These are phyloP conservation scores for Picochlorum sp. DNA, from an alignment of 139 green algal species.

Conservation along the genomic window DNA sequence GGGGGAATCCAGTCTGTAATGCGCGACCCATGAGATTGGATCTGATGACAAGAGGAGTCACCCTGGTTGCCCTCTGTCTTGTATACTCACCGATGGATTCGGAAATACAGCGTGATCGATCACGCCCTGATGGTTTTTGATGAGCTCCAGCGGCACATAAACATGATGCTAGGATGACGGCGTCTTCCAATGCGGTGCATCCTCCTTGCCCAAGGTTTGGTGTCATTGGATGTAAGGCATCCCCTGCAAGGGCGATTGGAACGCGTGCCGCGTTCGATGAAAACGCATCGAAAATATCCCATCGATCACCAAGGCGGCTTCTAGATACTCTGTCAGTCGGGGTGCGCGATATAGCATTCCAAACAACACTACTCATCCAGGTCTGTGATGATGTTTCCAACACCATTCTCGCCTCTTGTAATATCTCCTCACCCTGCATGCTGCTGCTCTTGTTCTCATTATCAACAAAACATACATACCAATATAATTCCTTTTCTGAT, in stretches of 20 bases:
- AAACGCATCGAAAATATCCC: constrained; percentile 16
- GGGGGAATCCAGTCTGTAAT: constrained; percentile 42
- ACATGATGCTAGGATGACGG: constrained; percentile 39
- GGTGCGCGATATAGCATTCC: constrained; percentile 35
- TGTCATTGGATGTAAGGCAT: constrained; percentile 76
- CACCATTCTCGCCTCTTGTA: constrained; percentile 26
- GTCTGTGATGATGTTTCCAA: constrained; percentile 21
- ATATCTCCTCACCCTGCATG: constrained; percentile 10
- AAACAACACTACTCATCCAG: constrained; percentile 36
- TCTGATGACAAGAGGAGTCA: constrained; percentile 34
- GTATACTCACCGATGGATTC: constrained; percentile 46
- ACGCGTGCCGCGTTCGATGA: constrained; percentile 3
- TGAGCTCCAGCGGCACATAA: constrained; percentile 18
- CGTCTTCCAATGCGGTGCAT: constrained; percentile 64
- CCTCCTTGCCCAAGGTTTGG: constrained; percentile 56
- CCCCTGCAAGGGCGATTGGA: constrained; percentile 46
- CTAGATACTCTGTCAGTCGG: constrained; percentile 26
- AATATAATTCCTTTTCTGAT: constrained; percentile 44
- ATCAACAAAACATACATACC: constrained; percentile 43
- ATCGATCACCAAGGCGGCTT: constrained; percentile 45
- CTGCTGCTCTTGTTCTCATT: background rate
- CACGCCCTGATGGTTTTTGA: background rate
- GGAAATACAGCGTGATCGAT: constrained; percentile 8
- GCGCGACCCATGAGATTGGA: constrained; percentile 38
- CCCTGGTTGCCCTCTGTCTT: constrained; percentile 20